Conservation (phyloP, 2,329 filamentous ascomycete species). For the Arthrobotrys sinensis region DNA sequence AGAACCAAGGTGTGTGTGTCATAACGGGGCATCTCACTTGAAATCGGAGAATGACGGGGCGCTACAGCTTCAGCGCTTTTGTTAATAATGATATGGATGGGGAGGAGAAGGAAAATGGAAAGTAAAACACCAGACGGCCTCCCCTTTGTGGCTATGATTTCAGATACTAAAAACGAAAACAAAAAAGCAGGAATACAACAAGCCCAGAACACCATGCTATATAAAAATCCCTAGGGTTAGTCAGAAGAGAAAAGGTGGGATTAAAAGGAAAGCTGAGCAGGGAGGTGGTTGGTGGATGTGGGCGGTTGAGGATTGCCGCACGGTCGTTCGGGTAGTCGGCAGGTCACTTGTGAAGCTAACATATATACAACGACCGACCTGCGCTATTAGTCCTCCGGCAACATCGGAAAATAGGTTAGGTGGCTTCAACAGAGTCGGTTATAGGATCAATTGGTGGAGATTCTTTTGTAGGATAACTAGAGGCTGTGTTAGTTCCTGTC, state of each 20-base stretch:
- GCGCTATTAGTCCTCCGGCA: not conserved
- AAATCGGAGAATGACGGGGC: constrained; percentile 4
- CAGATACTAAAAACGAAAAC: constrained; percentile 8
- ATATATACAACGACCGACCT: constrained; percentile 7
- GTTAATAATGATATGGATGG: not conserved
- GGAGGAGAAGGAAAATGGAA: constrained; percentile 7
- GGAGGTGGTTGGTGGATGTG: constrained; percentile 2
- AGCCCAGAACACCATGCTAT: constrained; percentile 56
- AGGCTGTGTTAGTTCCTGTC: constrained; percentile 22
- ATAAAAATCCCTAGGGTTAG: constrained; percentile 42
- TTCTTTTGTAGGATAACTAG: constrained; percentile 65
- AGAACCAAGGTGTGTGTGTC: constrained; percentile 22
- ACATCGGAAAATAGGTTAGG: not conserved
- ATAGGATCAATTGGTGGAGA: constrained; percentile 64
- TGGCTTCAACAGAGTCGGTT: constrained; percentile 26
- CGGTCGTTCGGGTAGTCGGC: constrained; percentile 17
- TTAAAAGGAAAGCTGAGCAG: constrained; percentile 10
- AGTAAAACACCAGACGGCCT: constrained; percentile 20
- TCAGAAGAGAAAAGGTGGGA: constrained; percentile 30
- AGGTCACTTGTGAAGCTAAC: constrained; percentile 22
- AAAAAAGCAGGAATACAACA: constrained; percentile 13
- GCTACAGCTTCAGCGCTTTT: constrained; percentile 19
- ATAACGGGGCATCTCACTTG: constrained; percentile 50
- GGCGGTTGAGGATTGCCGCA: constrained; percentile 17
- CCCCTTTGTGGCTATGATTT: constrained; percentile 39